Conservation (phyloP, 176 grass and related monocot genomes). For the Ensete ventricosum region DNA sequence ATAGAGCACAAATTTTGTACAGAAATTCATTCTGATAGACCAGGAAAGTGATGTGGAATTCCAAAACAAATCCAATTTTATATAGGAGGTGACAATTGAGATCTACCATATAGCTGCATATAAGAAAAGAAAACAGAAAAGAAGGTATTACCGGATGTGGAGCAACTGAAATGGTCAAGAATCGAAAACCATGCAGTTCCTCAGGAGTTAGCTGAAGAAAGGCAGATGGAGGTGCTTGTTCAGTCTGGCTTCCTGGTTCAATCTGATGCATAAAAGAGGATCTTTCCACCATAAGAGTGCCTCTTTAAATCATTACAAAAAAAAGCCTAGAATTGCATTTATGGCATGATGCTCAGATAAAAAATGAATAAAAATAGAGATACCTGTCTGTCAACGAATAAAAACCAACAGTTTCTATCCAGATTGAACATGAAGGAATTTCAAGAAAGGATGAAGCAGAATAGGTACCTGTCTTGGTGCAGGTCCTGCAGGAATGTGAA, state of each 20-base stretch:
- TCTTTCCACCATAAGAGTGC: not conserved
- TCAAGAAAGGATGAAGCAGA: not conserved
- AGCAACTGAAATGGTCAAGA: conserved; percentile 89
- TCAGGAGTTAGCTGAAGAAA: conserved; percentile 69
- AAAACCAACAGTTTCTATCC: not conserved
- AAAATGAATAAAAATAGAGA: conserved; percentile 17
- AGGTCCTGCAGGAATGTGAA: conserved; percentile 78
- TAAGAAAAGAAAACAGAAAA: conserved; percentile 18
- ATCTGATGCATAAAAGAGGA: conserved; percentile 43
- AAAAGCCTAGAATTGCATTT: not conserved
- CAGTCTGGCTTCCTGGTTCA: conserved; percentile 97
- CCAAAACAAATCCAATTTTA: not conserved
- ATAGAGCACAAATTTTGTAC: not conserved
- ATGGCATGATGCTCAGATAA: not conserved
- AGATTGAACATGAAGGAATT: not conserved
- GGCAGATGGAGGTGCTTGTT: conserved; percentile 86
- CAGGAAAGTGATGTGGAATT: not conserved
- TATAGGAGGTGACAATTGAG: not conserved
- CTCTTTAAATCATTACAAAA: not conserved
- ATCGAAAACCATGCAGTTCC: conserved; percentile 70
- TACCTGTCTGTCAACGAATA: not conserved
- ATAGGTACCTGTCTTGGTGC: conserved; percentile 66
- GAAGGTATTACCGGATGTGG: conserved; percentile 63
- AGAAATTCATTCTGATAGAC: not conserved
- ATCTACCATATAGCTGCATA: not conserved